Percentiles rank a stretch among this genome's conserved stretches.
These are phyloP conservation scores for Xanthoconium stramineum DNA, from an alignment of 768 basidiomycete species.

Conservation along the genomic window DNA sequence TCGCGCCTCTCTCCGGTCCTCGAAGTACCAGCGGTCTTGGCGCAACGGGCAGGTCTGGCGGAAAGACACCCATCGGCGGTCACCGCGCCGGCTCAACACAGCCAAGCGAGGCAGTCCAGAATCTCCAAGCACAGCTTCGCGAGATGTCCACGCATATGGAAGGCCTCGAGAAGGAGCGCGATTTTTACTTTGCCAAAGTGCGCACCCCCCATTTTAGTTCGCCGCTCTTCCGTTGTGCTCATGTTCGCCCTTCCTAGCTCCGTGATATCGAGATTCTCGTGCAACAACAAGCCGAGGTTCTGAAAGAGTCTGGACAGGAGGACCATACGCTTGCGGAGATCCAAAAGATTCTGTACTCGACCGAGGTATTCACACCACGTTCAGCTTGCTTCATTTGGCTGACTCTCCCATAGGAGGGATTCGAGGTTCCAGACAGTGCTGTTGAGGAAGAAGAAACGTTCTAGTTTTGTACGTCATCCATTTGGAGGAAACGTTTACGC, in stretches of 20 bases:
- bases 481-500: constrained; percentile 7
- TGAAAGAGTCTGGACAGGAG: constrained; percentile 54
- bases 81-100: constrained; percentile 64
- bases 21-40: constrained; percentile 39
- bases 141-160: constrained; percentile 83
- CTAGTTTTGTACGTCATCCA: constrained; percentile 31
- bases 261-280: constrained; percentile 95
- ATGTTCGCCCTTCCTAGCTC: constrained; percentile 50
- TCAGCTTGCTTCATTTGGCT: constrained; percentile 1
- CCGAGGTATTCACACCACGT: constrained; percentile 63
- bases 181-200: constrained; percentile 99
- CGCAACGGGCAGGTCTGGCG: constrained; percentile 51
- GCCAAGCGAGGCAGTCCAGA: constrained; percentile 63
- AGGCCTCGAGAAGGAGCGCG: constrained; percentile 93
- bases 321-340: constrained; percentile 70
- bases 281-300: constrained; percentile 68
- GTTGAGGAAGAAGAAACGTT: constrained; percentile 84
- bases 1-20: constrained; percentile 57
- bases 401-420: constrained; percentile 67
- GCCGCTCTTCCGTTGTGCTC: constrained; percentile 3
- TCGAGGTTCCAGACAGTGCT: constrained; percentile 77
- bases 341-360: constrained; percentile 91
- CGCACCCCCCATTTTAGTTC: constrained; percentile 11
- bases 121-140: constrained; percentile 71
- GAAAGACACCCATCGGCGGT: constrained; percentile 69